A percentile compares a stretch with the other conserved stretches of the same genome.
These are phyloP conservation scores for Phlyctochytrium planicorne DNA, from an alignment of 192 early-diverging fungal species.

Conservation along the genomic window DNA sequence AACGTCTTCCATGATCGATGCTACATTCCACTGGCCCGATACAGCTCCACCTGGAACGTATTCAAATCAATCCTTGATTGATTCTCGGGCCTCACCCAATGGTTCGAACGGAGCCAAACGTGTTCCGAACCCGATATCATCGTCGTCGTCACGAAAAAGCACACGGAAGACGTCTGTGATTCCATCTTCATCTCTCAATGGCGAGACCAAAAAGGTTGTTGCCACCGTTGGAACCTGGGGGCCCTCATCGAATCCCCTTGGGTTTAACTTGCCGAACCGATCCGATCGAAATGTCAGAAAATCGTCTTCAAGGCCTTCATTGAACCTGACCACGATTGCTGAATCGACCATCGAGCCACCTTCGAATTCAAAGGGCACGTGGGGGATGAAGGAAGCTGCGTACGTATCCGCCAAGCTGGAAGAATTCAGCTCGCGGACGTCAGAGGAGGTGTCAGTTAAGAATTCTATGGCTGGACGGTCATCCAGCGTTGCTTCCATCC, in stretches of 20 bases:
- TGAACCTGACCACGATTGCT: too few species aligned
- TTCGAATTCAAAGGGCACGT: not conserved
- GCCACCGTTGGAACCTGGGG: constrained; percentile 15
- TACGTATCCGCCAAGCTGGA: not conserved
- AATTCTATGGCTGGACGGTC: not conserved
- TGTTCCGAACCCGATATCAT: not conserved
- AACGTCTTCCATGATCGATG: constrained; percentile 4
- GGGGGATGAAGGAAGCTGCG: not conserved
- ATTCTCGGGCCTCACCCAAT: not conserved
- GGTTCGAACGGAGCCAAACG: not conserved
- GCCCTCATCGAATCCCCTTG: not conserved
- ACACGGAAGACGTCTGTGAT: not conserved
- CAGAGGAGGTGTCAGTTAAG: not conserved
- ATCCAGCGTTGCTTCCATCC: not conserved
- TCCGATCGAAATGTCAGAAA: too few species aligned
- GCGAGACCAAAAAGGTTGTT: not conserved
- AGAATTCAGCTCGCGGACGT: not conserved
- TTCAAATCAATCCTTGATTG: not conserved
- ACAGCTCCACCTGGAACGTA: not conserved
- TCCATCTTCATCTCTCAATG: constrained; percentile 3
- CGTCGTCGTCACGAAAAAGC: not conserved
- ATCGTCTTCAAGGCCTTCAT: too few species aligned
- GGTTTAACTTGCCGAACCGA: too few species aligned
- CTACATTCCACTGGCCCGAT: constrained; percentile 2
- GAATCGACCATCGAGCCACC: too few species aligned